A percentile compares a stretch with the other conserved stretches of the same genome.
These are phyloP conservation scores for Alternaria metachromatica DNA, from an alignment of 2,329 filamentous ascomycete species.

Conservation along the genomic window DNA sequence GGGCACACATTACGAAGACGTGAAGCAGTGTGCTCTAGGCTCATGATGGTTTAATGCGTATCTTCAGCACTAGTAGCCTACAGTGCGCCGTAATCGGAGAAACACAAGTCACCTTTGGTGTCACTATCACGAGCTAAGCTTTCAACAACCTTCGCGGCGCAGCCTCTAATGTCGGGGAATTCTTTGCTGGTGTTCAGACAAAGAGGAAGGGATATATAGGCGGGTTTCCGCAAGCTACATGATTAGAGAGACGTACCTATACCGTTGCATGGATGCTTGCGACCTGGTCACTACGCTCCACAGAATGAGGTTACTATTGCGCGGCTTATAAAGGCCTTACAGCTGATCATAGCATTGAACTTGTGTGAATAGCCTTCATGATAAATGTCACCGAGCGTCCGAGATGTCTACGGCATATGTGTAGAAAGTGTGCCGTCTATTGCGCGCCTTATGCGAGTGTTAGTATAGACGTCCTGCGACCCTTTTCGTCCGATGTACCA, in stretches of 20 bases:
- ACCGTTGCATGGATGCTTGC: not conserved
- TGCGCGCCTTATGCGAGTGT: not conserved
- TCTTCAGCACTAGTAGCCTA: not conserved
- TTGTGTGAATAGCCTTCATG: not conserved
- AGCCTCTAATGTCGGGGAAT: not conserved
- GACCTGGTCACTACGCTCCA: not conserved
- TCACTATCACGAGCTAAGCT: not conserved
- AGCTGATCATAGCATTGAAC: not conserved
- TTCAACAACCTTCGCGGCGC: not conserved
- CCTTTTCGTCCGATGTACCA: not conserved
- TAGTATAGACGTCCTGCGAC: accelerated
- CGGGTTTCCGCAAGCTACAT: not conserved
- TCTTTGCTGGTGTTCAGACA: not conserved
- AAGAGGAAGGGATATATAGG: not conserved
- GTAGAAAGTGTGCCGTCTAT: not conserved
- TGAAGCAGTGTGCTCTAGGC: not conserved
- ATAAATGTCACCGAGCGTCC: not conserved
- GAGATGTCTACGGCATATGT: not conserved
- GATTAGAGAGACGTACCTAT: not conserved
- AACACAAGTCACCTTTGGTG: not conserved
- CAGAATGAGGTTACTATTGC: not conserved
- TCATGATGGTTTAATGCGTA: not conserved
- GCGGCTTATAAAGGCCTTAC: accelerated
- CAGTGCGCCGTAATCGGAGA: not conserved
- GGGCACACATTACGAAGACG: no score